A percentile compares a stretch with the other conserved stretches of the same genome.
Evolutionary conservation across 306 rosid genomes (phyloP).

Genomic region (Vigna radiata): DNA sequence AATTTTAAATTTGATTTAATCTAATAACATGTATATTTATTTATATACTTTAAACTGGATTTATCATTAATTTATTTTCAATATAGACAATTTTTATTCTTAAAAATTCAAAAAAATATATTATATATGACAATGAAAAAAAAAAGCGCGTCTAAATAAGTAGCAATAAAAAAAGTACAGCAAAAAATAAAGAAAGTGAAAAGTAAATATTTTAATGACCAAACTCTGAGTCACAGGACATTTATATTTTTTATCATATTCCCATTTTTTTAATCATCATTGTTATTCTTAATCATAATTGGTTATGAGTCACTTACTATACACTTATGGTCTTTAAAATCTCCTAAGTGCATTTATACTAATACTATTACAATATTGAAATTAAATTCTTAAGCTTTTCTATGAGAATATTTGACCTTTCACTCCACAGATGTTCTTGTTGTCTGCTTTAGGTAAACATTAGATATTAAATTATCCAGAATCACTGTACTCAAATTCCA

Average conservation of each 20-base stretch:
- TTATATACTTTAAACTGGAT: too few species aligned
- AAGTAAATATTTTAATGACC: background rate
- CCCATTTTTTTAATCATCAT: background rate
- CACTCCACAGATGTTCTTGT: background rate
- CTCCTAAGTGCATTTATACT: too few species aligned
- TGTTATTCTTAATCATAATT: background rate
- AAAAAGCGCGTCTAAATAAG: slow-evolving; percentile 4
- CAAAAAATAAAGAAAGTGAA: background rate
- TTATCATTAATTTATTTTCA: too few species aligned
- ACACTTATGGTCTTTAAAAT: too few species aligned
- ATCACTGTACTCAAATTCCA: slow-evolving; percentile 2
- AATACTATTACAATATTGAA: too few species aligned
- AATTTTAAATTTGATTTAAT: too few species aligned
- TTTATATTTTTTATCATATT: background rate
- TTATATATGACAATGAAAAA: too few species aligned
- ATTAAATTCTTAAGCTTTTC: background rate
- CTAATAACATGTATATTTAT: too few species aligned
- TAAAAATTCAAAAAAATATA: background rate
- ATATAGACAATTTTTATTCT: background rate
- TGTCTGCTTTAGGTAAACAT: slow-evolving; percentile 17
- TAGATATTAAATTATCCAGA: background rate
- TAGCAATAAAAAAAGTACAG: background rate
- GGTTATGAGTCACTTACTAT: slow-evolving; percentile 30
- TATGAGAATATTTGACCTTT: background rate
- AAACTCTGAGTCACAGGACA: background rate